Evolutionary conservation across 1,139 yeast genomes (phyloP).

Genomic region (Nadsonia starkeyi-henricii): DNA sequence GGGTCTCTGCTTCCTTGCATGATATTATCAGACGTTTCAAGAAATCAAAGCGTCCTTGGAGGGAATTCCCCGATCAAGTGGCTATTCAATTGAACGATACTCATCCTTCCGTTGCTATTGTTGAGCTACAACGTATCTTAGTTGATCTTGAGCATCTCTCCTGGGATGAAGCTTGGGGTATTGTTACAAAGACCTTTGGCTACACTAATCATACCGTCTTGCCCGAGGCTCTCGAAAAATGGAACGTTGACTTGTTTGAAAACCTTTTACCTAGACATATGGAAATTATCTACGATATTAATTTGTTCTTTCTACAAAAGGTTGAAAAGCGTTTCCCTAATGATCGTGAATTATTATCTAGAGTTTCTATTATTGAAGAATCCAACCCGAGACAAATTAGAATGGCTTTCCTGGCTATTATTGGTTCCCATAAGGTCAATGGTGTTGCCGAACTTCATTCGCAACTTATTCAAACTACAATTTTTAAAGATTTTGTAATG

Average conservation of each 20-base stretch:
- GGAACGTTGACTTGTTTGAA: slow-evolving; percentile 79
- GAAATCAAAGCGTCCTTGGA: slow-evolving; percentile 67
- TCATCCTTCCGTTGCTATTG: slow-evolving; percentile 86
- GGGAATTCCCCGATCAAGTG: slow-evolving; percentile 67
- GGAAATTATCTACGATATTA: slow-evolving; percentile 81
- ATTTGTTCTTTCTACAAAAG: slow-evolving; percentile 58
- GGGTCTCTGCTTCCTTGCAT: slow-evolving; percentile 91
- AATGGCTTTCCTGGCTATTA: slow-evolving; percentile 84
- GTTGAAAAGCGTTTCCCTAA: slow-evolving; percentile 67
- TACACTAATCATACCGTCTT: slow-evolving; percentile 92
- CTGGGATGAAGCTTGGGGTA: slow-evolving; percentile 79
- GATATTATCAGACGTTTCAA: slow-evolving; percentile 86
- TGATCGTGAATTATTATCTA: slow-evolving; percentile 44
- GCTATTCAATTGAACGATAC: slow-evolving; percentile 94
- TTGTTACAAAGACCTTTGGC: slow-evolving; percentile 71
- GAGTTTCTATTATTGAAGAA: slow-evolving; percentile 81
- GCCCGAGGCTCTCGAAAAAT: slow-evolving; percentile 89
- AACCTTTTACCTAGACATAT: slow-evolving; percentile 78
- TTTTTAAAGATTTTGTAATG: slow-evolving; percentile 78
- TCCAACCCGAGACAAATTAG: slow-evolving; percentile 65
- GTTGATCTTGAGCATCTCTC: slow-evolving; percentile 69
- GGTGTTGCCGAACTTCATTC: slow-evolving; percentile 96
- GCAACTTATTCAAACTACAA: slow-evolving; percentile 76
- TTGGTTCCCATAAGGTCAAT: slow-evolving; percentile 86
- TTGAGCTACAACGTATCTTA: slow-evolving; percentile 75